phyloP scores from a whole-genome alignment of 768 basidiomycete genomes.

The Mycena sanguinolenta region DNA sequence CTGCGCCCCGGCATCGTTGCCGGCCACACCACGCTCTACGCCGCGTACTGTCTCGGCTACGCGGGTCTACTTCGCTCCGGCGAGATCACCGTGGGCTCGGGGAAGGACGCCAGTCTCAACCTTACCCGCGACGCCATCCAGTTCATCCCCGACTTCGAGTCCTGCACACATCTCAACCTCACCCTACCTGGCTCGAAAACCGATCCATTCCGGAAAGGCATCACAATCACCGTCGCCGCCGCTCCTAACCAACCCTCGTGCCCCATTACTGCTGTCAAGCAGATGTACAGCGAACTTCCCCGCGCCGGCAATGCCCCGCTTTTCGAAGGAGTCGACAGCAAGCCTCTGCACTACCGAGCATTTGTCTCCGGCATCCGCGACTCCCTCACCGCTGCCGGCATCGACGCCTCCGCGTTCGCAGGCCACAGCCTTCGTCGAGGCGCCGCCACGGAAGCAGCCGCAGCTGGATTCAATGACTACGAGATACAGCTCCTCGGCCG shows the following conservation, averaged over 20 bases:
- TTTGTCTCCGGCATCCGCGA: background rate
- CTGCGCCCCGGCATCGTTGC: too few species aligned
- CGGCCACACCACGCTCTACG: too few species aligned
- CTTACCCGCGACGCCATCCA: constrained; percentile 39
- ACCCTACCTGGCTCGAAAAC: background rate
- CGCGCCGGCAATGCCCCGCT: constrained; percentile 9
- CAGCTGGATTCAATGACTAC: too few species aligned
- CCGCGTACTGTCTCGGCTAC: too few species aligned
- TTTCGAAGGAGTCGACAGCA: constrained; percentile 6
- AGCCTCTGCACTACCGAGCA: constrained; percentile 2
- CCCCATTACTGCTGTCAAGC: constrained; percentile 4
- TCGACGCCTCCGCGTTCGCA: too few species aligned
- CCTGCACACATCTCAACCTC: too few species aligned
- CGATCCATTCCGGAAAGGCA: background rate
- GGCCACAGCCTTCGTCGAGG: too few species aligned
- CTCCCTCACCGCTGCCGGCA: background rate
- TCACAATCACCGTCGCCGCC: constrained; percentile 8
- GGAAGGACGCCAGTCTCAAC: constrained; percentile 20
- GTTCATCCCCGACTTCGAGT: constrained; percentile 30
- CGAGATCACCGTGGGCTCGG: background rate
- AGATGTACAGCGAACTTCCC: background rate
- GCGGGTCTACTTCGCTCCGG: too few species aligned
- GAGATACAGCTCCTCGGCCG: too few species aligned
- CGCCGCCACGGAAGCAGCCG: too few species aligned
- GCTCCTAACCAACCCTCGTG: constrained; percentile 2